Percentiles rank a stretch among this genome's conserved stretches.
phyloP scores from a whole-genome alignment of 2,329 filamentous ascomycete species.

The Ascochyta koolunga region DNA sequence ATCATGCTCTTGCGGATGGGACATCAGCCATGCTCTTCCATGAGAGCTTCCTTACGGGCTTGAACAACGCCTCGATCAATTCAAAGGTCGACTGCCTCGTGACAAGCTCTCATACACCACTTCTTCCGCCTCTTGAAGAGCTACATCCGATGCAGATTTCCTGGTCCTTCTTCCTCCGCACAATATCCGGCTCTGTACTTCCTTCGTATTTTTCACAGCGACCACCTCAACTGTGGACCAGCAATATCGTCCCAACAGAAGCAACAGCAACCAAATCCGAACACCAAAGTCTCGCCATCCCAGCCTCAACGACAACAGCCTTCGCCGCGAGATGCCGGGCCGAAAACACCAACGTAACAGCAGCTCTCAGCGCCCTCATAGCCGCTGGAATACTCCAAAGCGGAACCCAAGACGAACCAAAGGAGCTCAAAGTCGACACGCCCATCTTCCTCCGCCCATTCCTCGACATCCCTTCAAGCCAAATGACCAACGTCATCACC shows the following conservation, averaged over 20 bases:
- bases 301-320: constrained; percentile 24
- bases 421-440: constrained; percentile 39
- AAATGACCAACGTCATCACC: constrained; percentile 36
- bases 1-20: constrained; percentile 58
- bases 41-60: constrained; percentile 47
- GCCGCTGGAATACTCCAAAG: constrained; percentile 46
- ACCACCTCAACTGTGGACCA: constrained; percentile 30
- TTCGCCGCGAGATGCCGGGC: constrained; percentile 45
- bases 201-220: constrained; percentile 28
- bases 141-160: constrained; percentile 50
- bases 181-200: constrained; percentile 44
- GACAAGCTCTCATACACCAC: constrained; percentile 11
- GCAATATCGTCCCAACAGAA: constrained; percentile 18
- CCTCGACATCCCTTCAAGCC: constrained; percentile 34
- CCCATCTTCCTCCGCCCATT: constrained; percentile 50
- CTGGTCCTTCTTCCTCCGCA: constrained; percentile 42
- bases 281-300: no score
- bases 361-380: constrained; percentile 48
- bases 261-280: not conserved
- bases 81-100: constrained; percentile 15
- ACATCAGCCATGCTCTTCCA: constrained; percentile 55
- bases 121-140: constrained; percentile 51
- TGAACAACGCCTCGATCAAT: constrained; percentile 22
- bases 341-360: constrained; percentile 51
- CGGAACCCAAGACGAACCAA: constrained; percentile 29